Base-by-base conservation (phyloP, 2,329 filamentous ascomycete species). In the Aspergillus neoniger region DNA sequence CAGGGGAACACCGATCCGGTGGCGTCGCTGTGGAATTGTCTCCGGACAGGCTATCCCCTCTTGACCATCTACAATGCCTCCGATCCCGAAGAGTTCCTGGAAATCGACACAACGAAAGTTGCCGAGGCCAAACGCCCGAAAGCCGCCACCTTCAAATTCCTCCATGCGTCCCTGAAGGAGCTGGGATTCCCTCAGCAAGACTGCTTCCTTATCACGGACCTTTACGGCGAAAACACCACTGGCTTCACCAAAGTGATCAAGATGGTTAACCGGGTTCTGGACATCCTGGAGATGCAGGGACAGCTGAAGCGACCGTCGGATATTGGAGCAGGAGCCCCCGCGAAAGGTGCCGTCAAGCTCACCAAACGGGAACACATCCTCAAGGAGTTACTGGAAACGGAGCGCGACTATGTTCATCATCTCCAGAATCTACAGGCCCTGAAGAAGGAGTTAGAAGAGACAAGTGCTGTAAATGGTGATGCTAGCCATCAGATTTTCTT, bases 351-450 rank as follows among this genome's bases (percentile, higher is more conserved):
- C 23, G 81, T 78, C 56, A 87, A 88, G 51, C 85, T 88, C 58
- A 87, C 86, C 1, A 86, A 91, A 73, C 89, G 92, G 66, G 91
- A 97, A 70, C 91, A 97, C 75, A 92, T 98, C 63, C 86, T 99
- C 47, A 88, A 90, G 71, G 95, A 99, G 77, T 80, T 99, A 50
- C 90, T 99, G 58, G 91, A 94, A 69, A 98, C 94, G 1, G 95
- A 99, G 77, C 88, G 95, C 64, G 97, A 97, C 77, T 99, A 99
- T 69, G 95, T 98, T 4, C 93, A 98, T 75, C 95, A 99, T 80
- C 80, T 99, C 56, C 94, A 98, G 75, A 94, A 96, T 67, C 78
- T 99, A 38, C 92, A 98, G 74, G 89, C 93, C 53, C 85, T 98
- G 72, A 98, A 96, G 79, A 94, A 91, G 77, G 86, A 89, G 23